These are phyloP conservation scores for Oryza officinalis DNA, from an alignment of 176 grass and related monocot species.

Conservation along the genomic window DNA sequence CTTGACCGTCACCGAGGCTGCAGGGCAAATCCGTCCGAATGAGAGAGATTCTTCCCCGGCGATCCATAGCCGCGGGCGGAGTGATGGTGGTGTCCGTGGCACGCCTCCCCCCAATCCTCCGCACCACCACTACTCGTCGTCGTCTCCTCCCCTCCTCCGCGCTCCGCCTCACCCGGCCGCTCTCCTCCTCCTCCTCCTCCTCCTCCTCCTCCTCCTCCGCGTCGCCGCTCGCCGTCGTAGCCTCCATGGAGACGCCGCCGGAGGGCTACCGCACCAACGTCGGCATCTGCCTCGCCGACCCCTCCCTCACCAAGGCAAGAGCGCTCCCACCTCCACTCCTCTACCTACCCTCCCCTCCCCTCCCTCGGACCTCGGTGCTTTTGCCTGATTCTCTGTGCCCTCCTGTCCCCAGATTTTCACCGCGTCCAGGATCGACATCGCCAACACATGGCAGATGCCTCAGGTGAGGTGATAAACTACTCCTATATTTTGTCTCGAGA, in stretches of 20 bases:
- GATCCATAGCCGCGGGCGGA: not conserved
- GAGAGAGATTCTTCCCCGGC: not conserved
- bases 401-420: constrained; percentile 56
- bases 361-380: not conserved
- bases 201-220: not conserved
- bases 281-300: constrained; percentile 85
- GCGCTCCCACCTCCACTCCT: not conserved
- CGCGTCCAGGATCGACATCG: constrained; percentile 85
- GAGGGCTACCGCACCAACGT: constrained; percentile 85
- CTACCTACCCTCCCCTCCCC: not conserved
- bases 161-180: not conserved
- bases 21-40: not conserved
- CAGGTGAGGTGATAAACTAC: constrained; percentile 66
- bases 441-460: constrained; percentile 91
- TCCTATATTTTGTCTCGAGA: not conserved
- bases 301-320: constrained; percentile 67
- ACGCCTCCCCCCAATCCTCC: not conserved
- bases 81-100: constrained; percentile 19
- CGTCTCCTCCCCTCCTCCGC: not conserved
- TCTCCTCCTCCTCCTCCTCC: not conserved
- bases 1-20: not conserved
- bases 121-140: not conserved
- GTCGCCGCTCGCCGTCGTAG: constrained; percentile 23
- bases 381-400: not conserved
- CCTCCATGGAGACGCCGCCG: constrained; percentile 74